Conservation (phyloP, 805 yeast genomes). For the Naumovozyma baii region DNA sequence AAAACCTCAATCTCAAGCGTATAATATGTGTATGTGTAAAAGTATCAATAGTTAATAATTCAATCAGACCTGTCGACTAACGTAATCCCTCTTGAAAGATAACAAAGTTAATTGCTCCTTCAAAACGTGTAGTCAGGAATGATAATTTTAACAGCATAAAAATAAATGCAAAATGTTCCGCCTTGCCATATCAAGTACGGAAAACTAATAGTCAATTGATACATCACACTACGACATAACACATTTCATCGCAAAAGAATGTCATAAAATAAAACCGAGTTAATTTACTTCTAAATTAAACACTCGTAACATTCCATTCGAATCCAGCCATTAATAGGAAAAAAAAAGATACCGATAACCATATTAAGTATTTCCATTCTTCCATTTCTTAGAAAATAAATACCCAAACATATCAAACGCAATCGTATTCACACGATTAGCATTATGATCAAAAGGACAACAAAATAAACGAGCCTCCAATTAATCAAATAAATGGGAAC, state of each 20-base stretch:
- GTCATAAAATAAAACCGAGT: no score
- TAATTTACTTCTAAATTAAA: no score
- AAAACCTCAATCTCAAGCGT: no score
- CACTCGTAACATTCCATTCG: neutral
- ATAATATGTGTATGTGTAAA: no score
- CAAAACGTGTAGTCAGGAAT: neutral
- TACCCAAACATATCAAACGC: neutral
- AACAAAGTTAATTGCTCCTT: constrained; percentile 28
- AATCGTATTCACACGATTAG: constrained; percentile 1
- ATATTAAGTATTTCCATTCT: neutral
- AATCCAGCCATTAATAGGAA: neutral
- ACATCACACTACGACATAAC: neutral
- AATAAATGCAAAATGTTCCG: neutral
- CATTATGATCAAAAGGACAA: neutral
- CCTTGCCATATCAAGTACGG: neutral
- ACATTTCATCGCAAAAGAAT: neutral
- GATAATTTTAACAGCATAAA: neutral
- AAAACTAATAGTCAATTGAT: neutral
- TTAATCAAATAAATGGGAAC: constrained; percentile 29
- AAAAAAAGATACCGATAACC: neutral
- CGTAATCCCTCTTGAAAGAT: constrained; percentile 14
- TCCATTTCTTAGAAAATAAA: neutral
- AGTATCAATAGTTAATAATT: no score
- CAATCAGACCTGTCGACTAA: no score
- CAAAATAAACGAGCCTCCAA: neutral